Base-by-base conservation (phyloP, 139 green algal species). In the Asterochloris erici region DNA sequence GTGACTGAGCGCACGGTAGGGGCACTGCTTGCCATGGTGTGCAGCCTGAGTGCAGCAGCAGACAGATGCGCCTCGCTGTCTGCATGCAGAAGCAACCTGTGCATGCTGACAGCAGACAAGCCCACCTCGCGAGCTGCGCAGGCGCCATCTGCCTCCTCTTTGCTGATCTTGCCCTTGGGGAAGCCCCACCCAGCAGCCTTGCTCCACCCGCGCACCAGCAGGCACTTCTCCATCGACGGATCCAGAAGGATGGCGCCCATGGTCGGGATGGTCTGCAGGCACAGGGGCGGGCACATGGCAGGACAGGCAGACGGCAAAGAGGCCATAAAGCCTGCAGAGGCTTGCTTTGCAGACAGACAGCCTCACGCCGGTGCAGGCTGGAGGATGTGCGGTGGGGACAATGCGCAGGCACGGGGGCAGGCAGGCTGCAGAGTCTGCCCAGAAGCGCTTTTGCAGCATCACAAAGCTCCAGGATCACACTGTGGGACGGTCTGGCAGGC, bases 231-330 rank as follows among this genome's bases (percentile, higher is more conserved):
- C 90, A 97, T 91, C 21, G 63, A 83, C 0, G 88, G 81, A 82
- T 98, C 91, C 61, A 99, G 86, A 12, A 99, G 85, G 76, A 99
- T 98, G 29, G 90, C 95, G 11, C 96, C 96, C 81, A 93, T 95
- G 19, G 91, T 86, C 11, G 89, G 88, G 63, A 96, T 92, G 19
- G 83, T 87, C 74, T 92, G 38, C 38, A 54, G 38, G 38, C 38
- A 54, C 38, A 54, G 38, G 38, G 38, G 6, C 21, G 68, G 68
- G 68, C 68, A 73, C 68, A 27, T 73, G 21, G 21, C 21, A 73
- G 9, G 68, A 73, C 21, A 73, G 21, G 21, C 68, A 23, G 23
- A 24, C 2, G 21, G 68, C 23, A 27, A 12, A 4, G 21, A 73
- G 68, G 68, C 68, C 68, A 23, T 73, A 24, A 73, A 93, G 69